Base-by-base conservation (phyloP, 2,329 filamentous ascomycete species). In the Colletotrichum sp. region DNA sequence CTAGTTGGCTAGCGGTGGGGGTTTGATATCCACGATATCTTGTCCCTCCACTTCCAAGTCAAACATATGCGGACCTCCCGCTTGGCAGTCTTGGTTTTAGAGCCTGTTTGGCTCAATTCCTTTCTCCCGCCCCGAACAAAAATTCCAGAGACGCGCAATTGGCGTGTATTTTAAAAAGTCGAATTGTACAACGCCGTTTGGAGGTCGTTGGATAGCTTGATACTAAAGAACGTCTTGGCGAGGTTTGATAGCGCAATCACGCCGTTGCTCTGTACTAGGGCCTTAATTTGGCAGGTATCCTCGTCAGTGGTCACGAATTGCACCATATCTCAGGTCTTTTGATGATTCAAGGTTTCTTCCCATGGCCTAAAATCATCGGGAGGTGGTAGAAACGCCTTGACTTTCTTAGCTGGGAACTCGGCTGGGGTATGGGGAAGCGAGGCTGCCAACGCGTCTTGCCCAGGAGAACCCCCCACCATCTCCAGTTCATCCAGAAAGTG, bases 11-110 rank as follows among this genome's bases (percentile, higher is more conserved):
- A 60, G 18, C n/a, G 59, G 26, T n/a, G 49, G 65, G 28, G 32
- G 36, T 15, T 32, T 26, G n/a, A 69, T 64, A 44, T 49, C 73
- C 70, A 73, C 44, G 44, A 66, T 49, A 26, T 63, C 70, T 73
- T 69, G 70, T 60, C 57, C 63, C 64, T 76, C 73, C 73, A 73
- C 70, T 69, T 64, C 70, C 63, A 69, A 63, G 63, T 64, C 32
- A 63, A 63, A 36, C 15, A 18, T 68, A n/a, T 69, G 70, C 73
- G 73, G 64, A 76, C 63, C 64, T 64, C 34, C 16, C 21, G 12
- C 57, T 76, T 73, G 70, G 70, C 70, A 34, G 36, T 62, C 69
- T 69, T 65, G 69, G 64, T 49, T 28, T 21, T 15, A 26, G 4
- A 1, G 12, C 13, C n/a, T 55, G 32, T 24, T 44, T 62, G 16